Evolutionary conservation across 495 filamentous ascomycete genomes (phyloP).

Genomic region (Penicillium paradoxum): DNA sequence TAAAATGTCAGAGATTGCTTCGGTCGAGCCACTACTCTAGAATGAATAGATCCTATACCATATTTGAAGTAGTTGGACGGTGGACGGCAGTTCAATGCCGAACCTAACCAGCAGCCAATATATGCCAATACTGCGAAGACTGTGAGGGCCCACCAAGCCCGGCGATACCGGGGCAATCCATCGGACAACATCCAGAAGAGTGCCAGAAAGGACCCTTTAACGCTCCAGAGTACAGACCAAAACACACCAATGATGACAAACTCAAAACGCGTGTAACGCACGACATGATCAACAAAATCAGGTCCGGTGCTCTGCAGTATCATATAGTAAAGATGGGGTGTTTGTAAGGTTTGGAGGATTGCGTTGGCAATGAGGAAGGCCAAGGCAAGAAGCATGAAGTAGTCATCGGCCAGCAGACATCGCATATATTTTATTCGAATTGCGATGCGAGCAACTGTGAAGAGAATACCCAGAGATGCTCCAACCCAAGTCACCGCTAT

Average conservation of each 20-base stretch:
- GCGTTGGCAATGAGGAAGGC: conserved; percentile 32
- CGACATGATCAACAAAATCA: conserved; percentile 15
- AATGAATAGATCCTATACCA: conserved; percentile 5
- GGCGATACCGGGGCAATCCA: conserved; percentile 32
- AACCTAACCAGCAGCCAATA: conserved; percentile 29
- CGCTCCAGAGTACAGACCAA: conserved; percentile 44
- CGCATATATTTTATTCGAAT: conserved; percentile 30
- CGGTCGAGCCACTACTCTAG: neutral
- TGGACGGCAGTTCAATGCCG: conserved; percentile 37
- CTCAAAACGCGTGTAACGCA: conserved; percentile 30
- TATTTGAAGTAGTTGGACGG: conserved; percentile 38
- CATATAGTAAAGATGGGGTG: conserved; percentile 38
- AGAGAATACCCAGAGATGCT: conserved; percentile 27
- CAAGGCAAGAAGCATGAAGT: conserved; percentile 38
- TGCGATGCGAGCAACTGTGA: conserved; percentile 33
- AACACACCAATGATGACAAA: conserved; percentile 45
- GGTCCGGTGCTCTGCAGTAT: conserved; percentile 21
- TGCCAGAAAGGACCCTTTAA: conserved; percentile 45
- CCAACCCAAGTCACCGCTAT: conserved; percentile 25
- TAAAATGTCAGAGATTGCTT: neutral
- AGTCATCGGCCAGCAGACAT: conserved; percentile 36
- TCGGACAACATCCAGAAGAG: conserved; percentile 42
- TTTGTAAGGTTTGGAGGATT: conserved; percentile 41
- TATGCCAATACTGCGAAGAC: conserved; percentile 33
- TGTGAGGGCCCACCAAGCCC: conserved; percentile 32